Conservation (phyloP, 169 alveolate species). For the Plasmodium yoelii region DNA sequence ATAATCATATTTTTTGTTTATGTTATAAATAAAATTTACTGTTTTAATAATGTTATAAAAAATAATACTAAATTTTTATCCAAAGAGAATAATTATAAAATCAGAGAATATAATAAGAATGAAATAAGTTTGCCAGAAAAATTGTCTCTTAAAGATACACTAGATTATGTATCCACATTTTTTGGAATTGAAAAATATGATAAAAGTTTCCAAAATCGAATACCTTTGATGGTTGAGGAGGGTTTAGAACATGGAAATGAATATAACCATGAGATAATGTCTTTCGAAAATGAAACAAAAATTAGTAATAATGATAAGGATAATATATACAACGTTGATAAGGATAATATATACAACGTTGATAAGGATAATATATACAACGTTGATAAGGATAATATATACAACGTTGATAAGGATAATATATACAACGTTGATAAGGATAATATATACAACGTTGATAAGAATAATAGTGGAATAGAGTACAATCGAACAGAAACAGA, state of each 20-base stretch:
- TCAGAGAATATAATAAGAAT: not conserved
- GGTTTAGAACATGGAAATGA: not conserved
- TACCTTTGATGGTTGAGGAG: too few relatives aligned
- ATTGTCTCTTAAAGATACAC: too few relatives aligned
- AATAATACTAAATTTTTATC: conserved; percentile 44
- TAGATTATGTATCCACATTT: too few relatives aligned
- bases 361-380: not conserved
- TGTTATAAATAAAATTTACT: conserved; percentile 23
- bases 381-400: not conserved
- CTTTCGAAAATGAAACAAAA: not conserved
- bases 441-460: not conserved
- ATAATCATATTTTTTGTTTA: conserved; percentile 5
- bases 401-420: too few relatives aligned
- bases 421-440: too few relatives aligned
- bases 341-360: not conserved
- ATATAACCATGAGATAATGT: not conserved
- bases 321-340: not conserved
- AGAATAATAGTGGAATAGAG: not conserved
- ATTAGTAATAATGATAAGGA: too few relatives aligned
- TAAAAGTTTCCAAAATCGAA: too few relatives aligned
- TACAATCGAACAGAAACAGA: not conserved
- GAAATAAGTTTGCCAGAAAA: too few relatives aligned
- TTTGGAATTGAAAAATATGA: too few relatives aligned
- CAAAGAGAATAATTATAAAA: not conserved
- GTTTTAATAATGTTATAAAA: conserved; percentile 31